phyloP scores from a whole-genome alignment of 2,329 filamentous ascomycete species.

The Stagonosporopsis rhizophila region DNA sequence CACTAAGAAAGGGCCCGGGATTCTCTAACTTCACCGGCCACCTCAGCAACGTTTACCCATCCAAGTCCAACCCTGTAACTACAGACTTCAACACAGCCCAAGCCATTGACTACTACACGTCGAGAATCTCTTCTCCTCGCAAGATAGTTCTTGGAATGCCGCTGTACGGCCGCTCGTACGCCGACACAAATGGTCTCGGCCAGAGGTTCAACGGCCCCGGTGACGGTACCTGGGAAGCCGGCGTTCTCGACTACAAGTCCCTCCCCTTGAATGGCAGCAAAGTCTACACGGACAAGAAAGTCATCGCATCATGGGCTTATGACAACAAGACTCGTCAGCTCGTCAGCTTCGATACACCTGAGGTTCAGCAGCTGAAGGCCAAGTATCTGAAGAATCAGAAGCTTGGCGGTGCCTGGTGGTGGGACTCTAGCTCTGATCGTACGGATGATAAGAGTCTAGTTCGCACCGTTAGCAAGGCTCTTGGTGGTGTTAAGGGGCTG shows the following conservation, averaged over 20 bases:
- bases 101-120: slow-evolving; percentile 37
- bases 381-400: slow-evolving; percentile 33
- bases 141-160: slow-evolving; percentile 42
- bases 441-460: slow-evolving; percentile 31
- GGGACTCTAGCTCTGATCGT: slow-evolving; percentile 37
- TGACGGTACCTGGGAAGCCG: slow-evolving; percentile 34
- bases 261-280: slow-evolving; percentile 34
- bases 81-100: slow-evolving; percentile 41
- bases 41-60: slow-evolving; percentile 36
- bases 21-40: slow-evolving; percentile 75
- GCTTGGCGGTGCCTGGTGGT: slow-evolving; percentile 44
- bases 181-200: slow-evolving; percentile 34
- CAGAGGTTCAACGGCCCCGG: slow-evolving; percentile 37
- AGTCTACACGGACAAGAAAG: slow-evolving; percentile 29
- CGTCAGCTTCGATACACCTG: slow-evolving; percentile 38
- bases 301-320: slow-evolving; percentile 31
- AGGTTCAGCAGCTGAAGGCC: slow-evolving; percentile 32
- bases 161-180: slow-evolving; percentile 40
- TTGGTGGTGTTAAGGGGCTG: slow-evolving; percentile 23
- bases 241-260: slow-evolving; percentile 38
- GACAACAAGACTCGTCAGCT: slow-evolving; percentile 29
- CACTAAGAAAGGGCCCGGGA: slow-evolving; percentile 59
- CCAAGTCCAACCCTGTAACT: slow-evolving; percentile 23
- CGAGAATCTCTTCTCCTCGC: slow-evolving; percentile 22
- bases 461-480: slow-evolving; percentile 22